Conservation (phyloP, 441 rosid genomes). For the Monsonia emarginata region DNA sequence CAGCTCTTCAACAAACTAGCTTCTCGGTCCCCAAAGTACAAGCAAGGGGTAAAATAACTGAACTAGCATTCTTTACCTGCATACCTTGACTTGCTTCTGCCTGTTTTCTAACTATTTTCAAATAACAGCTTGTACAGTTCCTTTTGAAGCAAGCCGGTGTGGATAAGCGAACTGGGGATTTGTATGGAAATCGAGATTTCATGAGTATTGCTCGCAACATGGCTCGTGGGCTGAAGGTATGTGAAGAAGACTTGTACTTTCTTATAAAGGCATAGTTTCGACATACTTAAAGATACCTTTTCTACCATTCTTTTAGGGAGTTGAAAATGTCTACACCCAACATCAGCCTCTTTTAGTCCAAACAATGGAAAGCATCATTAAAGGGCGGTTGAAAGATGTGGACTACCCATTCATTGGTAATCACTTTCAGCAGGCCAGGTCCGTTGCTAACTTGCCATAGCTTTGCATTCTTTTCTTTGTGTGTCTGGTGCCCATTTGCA, state of each 20-base stretch:
- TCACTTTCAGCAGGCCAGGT: slow-evolving; percentile 95
- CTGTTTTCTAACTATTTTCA: slow-evolving; percentile 15
- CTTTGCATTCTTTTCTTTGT: background rate
- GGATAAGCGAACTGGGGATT: slow-evolving; percentile 86
- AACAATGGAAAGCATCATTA: slow-evolving; percentile 82
- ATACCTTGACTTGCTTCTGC: slow-evolving; percentile 1
- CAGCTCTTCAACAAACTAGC: slow-evolving; percentile 90
- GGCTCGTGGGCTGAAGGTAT: slow-evolving; percentile 97
- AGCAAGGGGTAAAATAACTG: slow-evolving; percentile 61
- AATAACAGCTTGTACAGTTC: slow-evolving; percentile 80
- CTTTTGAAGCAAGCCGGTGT: slow-evolving; percentile 91
- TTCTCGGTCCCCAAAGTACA: slow-evolving; percentile 76
- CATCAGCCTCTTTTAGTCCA: slow-evolving; percentile 92
- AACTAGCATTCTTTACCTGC: slow-evolving; percentile 13
- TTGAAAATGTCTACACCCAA: slow-evolving; percentile 94
- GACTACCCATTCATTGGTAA: slow-evolving; percentile 91
- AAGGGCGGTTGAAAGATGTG: slow-evolving; percentile 80
- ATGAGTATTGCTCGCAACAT: slow-evolving; percentile 90
- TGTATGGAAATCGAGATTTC: slow-evolving; percentile 83
- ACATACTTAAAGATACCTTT: slow-evolving; percentile 9
- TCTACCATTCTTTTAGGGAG: slow-evolving; percentile 41
- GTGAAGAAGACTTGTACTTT: slow-evolving; percentile 14
- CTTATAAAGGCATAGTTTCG: slow-evolving; percentile 6
- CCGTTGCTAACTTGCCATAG: slow-evolving; percentile 23
- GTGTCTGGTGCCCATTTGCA: background rate